phyloP scores from a whole-genome alignment of 805 yeast genomes.

The Spencermartinsiella europaea region DNA sequence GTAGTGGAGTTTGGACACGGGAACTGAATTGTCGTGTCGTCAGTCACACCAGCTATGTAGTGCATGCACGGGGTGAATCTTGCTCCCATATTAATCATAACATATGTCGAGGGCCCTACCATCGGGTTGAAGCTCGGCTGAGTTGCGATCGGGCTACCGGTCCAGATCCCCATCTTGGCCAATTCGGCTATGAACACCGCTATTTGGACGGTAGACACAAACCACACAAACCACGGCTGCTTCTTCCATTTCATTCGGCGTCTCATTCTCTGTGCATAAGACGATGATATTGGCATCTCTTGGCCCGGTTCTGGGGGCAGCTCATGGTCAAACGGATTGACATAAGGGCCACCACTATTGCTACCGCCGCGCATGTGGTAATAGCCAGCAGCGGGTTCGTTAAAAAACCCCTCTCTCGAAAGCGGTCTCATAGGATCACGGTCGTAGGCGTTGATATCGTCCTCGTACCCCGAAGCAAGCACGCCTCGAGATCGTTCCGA shows the following conservation, averaged over 20 bases:
- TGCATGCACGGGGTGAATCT: slow-evolving; percentile 70
- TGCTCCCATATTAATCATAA: slow-evolving; percentile 65
- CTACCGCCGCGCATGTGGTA: not conserved
- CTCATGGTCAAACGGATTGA: not conserved
- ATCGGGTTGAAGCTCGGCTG: slow-evolving; percentile 71
- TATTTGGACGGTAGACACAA: slow-evolving; percentile 34
- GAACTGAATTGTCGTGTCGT: slow-evolving; percentile 41
- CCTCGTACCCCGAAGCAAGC: not conserved
- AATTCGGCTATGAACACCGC: slow-evolving; percentile 60
- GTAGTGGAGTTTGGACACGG: slow-evolving; percentile 70
- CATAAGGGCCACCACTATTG: not conserved
- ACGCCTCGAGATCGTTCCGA: not conserved
- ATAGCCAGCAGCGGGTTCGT: not conserved
- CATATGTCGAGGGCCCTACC: slow-evolving; percentile 69
- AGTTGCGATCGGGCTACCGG: slow-evolving; percentile 63
- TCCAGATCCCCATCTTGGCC: slow-evolving; percentile 48
- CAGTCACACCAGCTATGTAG: slow-evolving; percentile 44
- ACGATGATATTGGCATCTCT: not conserved
- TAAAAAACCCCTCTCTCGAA: not conserved
- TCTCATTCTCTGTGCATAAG: not conserved
- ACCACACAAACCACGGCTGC: slow-evolving; percentile 30
- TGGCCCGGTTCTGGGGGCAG: not conserved
- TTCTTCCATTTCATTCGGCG: slow-evolving; percentile 18
- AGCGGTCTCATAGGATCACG: not conserved
- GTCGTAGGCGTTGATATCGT: too few species aligned